Conservation (phyloP, 129 eudicot species). For the Pseudognaphalium luteoalbum region DNA sequence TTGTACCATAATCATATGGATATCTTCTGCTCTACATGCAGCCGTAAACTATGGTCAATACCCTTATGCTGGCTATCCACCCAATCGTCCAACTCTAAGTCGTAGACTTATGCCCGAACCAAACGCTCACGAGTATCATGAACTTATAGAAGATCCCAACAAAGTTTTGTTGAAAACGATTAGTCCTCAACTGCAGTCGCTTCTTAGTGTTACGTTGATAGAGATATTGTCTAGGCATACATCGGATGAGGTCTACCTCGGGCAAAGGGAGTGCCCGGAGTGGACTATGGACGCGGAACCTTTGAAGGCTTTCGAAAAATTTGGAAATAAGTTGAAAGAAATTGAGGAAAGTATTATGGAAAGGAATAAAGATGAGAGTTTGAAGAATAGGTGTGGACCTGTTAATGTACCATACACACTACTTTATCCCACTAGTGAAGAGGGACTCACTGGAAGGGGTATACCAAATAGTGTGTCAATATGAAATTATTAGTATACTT, state of each 20-base stretch:
- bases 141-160: slow-evolving; percentile 45
- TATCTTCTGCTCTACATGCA: slow-evolving; percentile 62
- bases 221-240: slow-evolving; percentile 49
- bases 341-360: slow-evolving; percentile 42
- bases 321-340: slow-evolving; percentile 44
- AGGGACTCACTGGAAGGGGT: slow-evolving; percentile 12
- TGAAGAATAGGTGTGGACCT: slow-evolving; percentile 50
- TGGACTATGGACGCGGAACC: slow-evolving; percentile 55
- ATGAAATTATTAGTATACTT: neutral
- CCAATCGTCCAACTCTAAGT: slow-evolving; percentile 60
- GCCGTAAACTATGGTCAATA: slow-evolving; percentile 77
- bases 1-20: slow-evolving; percentile 56
- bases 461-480: slow-evolving; percentile 15
- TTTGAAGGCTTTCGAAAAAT: slow-evolving; percentile 47
- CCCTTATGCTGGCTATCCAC: slow-evolving; percentile 68
- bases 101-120: slow-evolving; percentile 53
- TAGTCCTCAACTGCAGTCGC: slow-evolving; percentile 35
- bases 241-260: slow-evolving; percentile 62
- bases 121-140: slow-evolving; percentile 41
- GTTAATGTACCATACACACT: slow-evolving; percentile 7
- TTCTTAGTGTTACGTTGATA: slow-evolving; percentile 37
- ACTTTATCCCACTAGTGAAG: slow-evolving; percentile 3
- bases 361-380: slow-evolving; percentile 44
- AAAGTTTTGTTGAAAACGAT: slow-evolving; percentile 38
- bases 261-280: slow-evolving; percentile 55